phyloP scores from a whole-genome alignment of 441 rosid genomes.

The Viola pubescens region DNA sequence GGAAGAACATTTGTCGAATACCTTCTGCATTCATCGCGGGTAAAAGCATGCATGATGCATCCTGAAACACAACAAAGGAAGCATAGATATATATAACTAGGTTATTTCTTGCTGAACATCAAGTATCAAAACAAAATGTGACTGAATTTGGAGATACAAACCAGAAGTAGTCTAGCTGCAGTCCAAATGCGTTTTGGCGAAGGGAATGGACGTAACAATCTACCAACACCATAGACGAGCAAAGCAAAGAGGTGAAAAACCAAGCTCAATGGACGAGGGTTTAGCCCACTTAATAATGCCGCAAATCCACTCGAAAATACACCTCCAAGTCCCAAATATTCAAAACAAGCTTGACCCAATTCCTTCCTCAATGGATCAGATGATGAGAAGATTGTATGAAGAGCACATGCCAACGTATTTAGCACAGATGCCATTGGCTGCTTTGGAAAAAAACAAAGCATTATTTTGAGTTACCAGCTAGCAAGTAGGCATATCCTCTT shows the following conservation, averaged over 20 bases:
- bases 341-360: constrained; percentile 28
- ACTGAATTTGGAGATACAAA: constrained; percentile 1
- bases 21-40: constrained; percentile 31
- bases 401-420: constrained; percentile 26
- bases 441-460: neutral
- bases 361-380: constrained; percentile 24
- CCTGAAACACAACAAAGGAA: constrained; percentile 14
- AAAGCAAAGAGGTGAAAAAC: constrained; percentile 23
- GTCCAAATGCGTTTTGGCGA: constrained; percentile 22
- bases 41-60: constrained; percentile 22
- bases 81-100: neutral
- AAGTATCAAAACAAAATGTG: too few species aligned
- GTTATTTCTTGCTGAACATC: neutral
- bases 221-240: constrained; percentile 21
- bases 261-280: constrained; percentile 20
- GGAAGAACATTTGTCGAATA: constrained; percentile 27
- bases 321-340: constrained; percentile 23
- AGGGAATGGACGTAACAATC: constrained; percentile 29
- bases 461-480: neutral
- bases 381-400: constrained; percentile 27
- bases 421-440: constrained; percentile 34
- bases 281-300: constrained; percentile 22
- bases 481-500: neutral
- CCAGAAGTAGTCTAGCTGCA: constrained; percentile 24
- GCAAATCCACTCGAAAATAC: constrained; percentile 15